These are phyloP conservation scores for Haplosporangium sp. DNA, from an alignment of 371 early-diverging fungal species.

Conservation along the genomic window DNA sequence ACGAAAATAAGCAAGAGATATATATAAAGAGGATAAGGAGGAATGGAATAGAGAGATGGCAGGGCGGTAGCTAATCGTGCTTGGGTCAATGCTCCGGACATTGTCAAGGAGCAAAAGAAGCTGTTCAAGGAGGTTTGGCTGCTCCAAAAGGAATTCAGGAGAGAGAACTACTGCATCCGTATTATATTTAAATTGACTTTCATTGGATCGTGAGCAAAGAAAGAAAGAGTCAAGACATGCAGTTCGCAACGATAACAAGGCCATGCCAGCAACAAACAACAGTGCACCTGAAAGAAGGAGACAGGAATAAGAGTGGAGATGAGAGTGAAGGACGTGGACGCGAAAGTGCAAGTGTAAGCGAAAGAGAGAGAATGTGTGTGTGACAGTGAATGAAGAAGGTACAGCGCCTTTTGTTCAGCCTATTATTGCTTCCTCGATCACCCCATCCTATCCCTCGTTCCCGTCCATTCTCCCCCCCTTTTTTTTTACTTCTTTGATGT, in stretches of 20 bases:
- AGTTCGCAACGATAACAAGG: neutral
- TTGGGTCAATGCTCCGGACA: too few species aligned
- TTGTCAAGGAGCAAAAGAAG: neutral
- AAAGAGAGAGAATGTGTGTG: neutral
- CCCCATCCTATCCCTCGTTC: neutral
- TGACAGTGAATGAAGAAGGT: neutral
- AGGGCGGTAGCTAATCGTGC: too few species aligned
- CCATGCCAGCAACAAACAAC: too few species aligned
- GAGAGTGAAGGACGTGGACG: neutral
- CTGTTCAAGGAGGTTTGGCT: neutral
- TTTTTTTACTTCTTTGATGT: neutral
- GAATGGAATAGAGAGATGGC: too few species aligned
- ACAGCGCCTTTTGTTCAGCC: neutral
- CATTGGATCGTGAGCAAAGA: neutral
- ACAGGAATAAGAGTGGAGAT: neutral
- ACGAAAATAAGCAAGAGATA: too few species aligned
- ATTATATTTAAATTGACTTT: too few species aligned
- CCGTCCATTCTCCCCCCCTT: neutral
- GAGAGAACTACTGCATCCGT: neutral
- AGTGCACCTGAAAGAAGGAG: conserved; percentile 2
- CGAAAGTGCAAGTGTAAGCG: neutral
- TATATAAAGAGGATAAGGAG: too few species aligned
- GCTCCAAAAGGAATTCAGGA: conserved; percentile 1
- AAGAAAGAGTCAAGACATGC: neutral
- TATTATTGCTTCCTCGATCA: neutral